Evolutionary conservation across 2,329 filamentous ascomycete species (phyloP).

Genomic region (Aureobasidium sp.): DNA sequence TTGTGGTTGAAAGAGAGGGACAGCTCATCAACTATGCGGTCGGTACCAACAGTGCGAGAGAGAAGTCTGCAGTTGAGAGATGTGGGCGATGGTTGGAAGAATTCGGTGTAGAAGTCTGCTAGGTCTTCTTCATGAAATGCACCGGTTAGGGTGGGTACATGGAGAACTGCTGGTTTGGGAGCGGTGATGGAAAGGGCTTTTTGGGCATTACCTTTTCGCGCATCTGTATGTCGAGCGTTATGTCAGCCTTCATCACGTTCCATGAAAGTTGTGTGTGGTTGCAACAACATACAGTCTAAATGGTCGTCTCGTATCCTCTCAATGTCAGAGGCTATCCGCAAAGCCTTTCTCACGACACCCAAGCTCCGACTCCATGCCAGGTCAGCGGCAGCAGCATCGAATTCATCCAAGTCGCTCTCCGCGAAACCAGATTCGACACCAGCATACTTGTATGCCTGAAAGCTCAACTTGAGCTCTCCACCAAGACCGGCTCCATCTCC

Average conservation of each 20-base stretch:
- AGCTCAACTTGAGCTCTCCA: slow-evolving; percentile 36
- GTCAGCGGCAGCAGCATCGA: slow-evolving; percentile 56
- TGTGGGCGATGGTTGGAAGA: slow-evolving; percentile 48
- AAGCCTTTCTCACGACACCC: slow-evolving; percentile 52
- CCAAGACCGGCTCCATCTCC: slow-evolving; percentile 47
- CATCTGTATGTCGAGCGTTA: slow-evolving; percentile 7
- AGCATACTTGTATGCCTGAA: slow-evolving; percentile 46
- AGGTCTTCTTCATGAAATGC: slow-evolving; percentile 39
- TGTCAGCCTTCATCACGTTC: background rate
- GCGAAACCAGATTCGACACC: slow-evolving; percentile 59
- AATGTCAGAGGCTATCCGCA: slow-evolving; percentile 43
- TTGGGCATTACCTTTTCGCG: slow-evolving; percentile 29
- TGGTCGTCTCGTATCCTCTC: slow-evolving; percentile 39
- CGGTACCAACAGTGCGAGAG: slow-evolving; percentile 51
- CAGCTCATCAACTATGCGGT: slow-evolving; percentile 56
- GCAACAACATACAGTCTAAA: slow-evolving; percentile 17
- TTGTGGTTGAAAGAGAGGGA: slow-evolving; percentile 52
- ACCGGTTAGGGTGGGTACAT: slow-evolving; percentile 41
- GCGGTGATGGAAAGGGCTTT: slow-evolving; percentile 34
- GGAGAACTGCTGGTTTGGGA: slow-evolving; percentile 35
- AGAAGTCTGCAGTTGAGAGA: slow-evolving; percentile 49
- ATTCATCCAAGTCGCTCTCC: slow-evolving; percentile 62
- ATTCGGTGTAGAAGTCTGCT: slow-evolving; percentile 48
- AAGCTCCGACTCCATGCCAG: slow-evolving; percentile 64
- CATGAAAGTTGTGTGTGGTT: background rate